Base-by-base conservation (phyloP, 2,329 filamentous ascomycete genomes). In the Chaetomiaceae sp. region DNA sequence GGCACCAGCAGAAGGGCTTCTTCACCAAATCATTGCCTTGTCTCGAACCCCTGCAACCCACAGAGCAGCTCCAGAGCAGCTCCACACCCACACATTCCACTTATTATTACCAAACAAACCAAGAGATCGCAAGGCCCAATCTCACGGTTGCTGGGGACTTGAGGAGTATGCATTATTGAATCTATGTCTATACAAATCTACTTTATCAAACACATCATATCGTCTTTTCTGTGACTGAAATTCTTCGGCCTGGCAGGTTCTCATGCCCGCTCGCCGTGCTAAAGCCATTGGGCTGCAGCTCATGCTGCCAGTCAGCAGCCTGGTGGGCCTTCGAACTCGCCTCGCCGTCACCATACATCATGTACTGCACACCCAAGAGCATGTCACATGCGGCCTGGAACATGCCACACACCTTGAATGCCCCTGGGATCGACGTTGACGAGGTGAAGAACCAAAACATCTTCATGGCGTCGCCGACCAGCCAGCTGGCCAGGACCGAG, bases 391-490 rank as follows among this genome's bases (percentile, higher is more conserved):
- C 74, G 18, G 87, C 86, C 74, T 94, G 89, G 70, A 94, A 90
- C 51, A 90, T 76, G 59, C 87, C 89, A 65, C 88, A 92, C 18
- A 89, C 71, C 73, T 92, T 92, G 71, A 94, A 95, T 1, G 86
- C 82, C 78, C 79, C 79, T 0, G 89, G 88, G 29, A 94, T 89
- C 63, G 79, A 75, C 4, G 81, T 81, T 1, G 77, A 80, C 1
- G 85, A 80, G 2, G 84, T 87, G 56, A 91, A 86, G 73, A 92
- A 94, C 83, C 83, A 86, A 64, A 90, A 87, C 78, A 92, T 87
- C 77, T 95, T 95, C 84, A 94, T 90, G 8, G 80, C 76, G 69
- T 95, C 89, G 56, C 89, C 89, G 2, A 86, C 72, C 48, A 95
- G 73, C 89, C 89, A 95, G 67, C 85, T 90, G 25, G 76, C 80